A percentile compares a stretch with the other conserved stretches of the same genome.
Conservation (phyloP, 192 early-diverging fungal species). For the Rhizoclosmatium sp. region DNA sequence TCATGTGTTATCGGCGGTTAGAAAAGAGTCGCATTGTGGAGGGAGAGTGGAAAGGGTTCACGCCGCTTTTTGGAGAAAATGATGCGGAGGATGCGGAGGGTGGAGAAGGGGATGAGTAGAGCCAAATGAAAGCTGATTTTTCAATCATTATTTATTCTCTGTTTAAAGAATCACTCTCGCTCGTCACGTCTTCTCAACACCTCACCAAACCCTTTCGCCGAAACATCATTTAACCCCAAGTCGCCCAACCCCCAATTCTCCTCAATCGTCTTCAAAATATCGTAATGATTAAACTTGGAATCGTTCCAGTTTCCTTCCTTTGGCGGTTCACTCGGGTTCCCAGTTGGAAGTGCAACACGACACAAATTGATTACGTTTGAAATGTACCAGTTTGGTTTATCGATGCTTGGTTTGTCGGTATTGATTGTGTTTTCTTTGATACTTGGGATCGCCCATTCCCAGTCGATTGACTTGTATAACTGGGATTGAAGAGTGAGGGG, state of each 20-base stretch:
- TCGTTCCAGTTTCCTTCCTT: conserved; percentile 44
- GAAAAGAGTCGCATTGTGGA: not conserved
- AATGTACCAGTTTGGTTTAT: conserved; percentile 10
- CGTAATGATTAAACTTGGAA: conserved; percentile 71
- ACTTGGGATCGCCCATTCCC: conserved; percentile 2
- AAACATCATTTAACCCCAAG: conserved; percentile 62
- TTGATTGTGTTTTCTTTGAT: not conserved
- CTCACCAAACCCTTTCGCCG: conserved; percentile 2
- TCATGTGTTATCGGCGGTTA: conserved; percentile 68
- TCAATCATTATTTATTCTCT: too few relatives aligned
- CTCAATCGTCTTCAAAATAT: conserved; percentile 65
- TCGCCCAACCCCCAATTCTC: conserved; percentile 67
- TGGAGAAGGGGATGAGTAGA: not conserved
- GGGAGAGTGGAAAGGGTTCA: conserved; percentile 48
- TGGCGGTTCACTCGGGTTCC: not conserved
- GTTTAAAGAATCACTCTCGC: not conserved
- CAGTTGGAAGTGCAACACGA: not conserved
- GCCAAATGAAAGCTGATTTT: too few relatives aligned
- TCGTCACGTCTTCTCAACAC: not conserved
- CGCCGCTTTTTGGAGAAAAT: conserved; percentile 35
- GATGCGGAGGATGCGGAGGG: conserved; percentile 35
- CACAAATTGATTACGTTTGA: conserved; percentile 5
- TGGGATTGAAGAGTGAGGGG: not conserved
- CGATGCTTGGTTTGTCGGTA: not conserved
- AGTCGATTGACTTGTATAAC: not conserved